Evolutionary conservation across 495 filamentous ascomycete genomes (phyloP), one percentile per base, ranked within the genome.

Genomic region (Penicillium herquei): DNA sequence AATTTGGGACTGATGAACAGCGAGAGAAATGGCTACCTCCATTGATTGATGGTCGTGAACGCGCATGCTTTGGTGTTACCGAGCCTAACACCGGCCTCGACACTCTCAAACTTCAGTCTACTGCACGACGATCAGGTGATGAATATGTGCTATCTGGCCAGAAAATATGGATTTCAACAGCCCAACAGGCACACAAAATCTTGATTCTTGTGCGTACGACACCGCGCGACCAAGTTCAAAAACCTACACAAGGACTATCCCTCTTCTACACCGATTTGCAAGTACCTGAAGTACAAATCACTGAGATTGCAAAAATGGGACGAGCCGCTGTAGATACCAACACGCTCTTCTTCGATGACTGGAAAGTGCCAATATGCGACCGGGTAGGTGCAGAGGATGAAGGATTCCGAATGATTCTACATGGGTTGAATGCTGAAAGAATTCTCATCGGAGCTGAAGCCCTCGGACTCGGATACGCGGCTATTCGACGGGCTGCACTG

Each of bases 371-470:
- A 0, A 75, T 67, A 1, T 75, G 80, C 41, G 71, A 81, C 0
- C 73, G 86, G 4, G 84, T 91, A 30, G 88, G 88, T 0, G 57
- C 79, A 21, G 87, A 91, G 65, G 79, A 82, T 35, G 75, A 87
- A 51, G 89, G 89, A 7, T 91, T 90, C 74, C 81, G 82, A 53
- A 87, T 87, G 57, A 78, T 92, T 32, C 75, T 91, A 7, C 87
- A 91, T 66, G 88, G 89, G 17, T 88, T 92, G 88, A 91, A 91
- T 54, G 87, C 87, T 0, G 89, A 92, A 66, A 80, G 88, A 18
- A 87, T 85, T 58, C 77, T 91, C 1, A 79, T 91, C 1, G 87
- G 85, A 14, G 89, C 86, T 33, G 88, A 91, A 75, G 87, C 89
- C 2, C 71, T 91, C 11, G 88, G 89, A 0, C 73, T 91, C 9